Evolutionary conservation across 306 rosid genomes (phyloP).

Genomic region (Inga oerstediana): DNA sequence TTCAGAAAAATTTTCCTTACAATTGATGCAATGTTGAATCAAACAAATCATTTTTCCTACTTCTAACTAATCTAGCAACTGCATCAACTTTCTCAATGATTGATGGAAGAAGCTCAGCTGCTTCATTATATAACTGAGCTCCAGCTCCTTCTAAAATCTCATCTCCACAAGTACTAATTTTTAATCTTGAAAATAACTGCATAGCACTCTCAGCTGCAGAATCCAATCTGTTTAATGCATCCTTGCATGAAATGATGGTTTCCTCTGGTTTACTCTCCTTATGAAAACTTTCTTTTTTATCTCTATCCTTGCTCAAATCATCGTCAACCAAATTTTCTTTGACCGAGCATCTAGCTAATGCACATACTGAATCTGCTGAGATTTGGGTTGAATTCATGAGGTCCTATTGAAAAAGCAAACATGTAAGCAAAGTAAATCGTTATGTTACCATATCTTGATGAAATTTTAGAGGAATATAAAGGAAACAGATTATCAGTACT

Average conservation of each 20-base stretch:
- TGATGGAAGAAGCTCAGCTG: conserved; percentile 54
- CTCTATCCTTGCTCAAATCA: conserved; percentile 23
- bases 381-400: conserved; percentile 33
- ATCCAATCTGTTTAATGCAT: conserved; percentile 56
- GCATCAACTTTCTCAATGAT: conserved; percentile 57
- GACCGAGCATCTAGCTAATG: conserved; percentile 23
- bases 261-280: conserved; percentile 36
- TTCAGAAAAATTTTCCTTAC: conserved; percentile 26
- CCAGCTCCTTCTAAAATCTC: conserved; percentile 34
- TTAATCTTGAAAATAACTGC: conserved; percentile 44
- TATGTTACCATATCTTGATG: too few relatives aligned
- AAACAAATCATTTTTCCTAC: conserved; percentile 39
- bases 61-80: conserved; percentile 46
- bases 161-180: conserved; percentile 30
- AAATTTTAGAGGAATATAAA: neutral
- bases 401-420: conserved; percentile 43
- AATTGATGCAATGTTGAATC: conserved; percentile 33
- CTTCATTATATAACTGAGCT: conserved; percentile 51
- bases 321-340: conserved; percentile 35
- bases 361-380: conserved; percentile 34
- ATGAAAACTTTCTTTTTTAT: conserved; percentile 19
- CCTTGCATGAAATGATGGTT: conserved; percentile 51
- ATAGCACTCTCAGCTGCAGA: conserved; percentile 55
- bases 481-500: neutral
- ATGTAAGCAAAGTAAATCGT: conserved; percentile 21